Conservation (phyloP, 2,329 filamentous ascomycete genomes). For the Septoria petroselini region DNA sequence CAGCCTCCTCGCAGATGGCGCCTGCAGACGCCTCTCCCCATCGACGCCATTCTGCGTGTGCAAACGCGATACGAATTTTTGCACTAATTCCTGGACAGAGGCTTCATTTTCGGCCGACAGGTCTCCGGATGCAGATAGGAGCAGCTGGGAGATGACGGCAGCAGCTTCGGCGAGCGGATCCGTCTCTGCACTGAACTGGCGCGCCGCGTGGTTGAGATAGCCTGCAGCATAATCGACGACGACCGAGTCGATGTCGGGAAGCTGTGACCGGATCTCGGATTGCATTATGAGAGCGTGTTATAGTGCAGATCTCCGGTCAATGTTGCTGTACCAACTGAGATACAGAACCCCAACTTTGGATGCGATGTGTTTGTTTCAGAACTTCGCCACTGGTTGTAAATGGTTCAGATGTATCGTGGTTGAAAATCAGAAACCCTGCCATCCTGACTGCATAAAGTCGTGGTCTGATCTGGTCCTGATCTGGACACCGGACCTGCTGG, state of each 20-base stretch:
- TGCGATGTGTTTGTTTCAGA: too few relatives aligned
- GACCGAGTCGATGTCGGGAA: slow-evolving; percentile 39
- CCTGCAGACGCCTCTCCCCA: slow-evolving; percentile 65
- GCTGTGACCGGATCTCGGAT: slow-evolving; percentile 38
- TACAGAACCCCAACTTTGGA: too few relatives aligned
- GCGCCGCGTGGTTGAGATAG: slow-evolving; percentile 90
- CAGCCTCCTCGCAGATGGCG: slow-evolving; percentile 75
- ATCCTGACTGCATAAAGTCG: not conserved
- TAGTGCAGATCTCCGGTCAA: too few relatives aligned
- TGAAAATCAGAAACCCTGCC: too few relatives aligned
- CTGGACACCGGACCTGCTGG: too few relatives aligned
- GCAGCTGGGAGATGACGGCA: slow-evolving; percentile 76
- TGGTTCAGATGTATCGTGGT: too few relatives aligned
- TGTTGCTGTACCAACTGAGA: slow-evolving; percentile 14
- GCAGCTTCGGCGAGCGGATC: slow-evolving; percentile 86
- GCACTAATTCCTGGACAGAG: slow-evolving; percentile 77
- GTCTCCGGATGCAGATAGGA: slow-evolving; percentile 89
- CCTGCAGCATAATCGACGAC: slow-evolving; percentile 58
- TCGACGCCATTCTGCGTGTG: slow-evolving; percentile 67
- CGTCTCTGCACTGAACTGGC: slow-evolving; percentile 69
- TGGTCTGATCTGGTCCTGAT: too few relatives aligned
- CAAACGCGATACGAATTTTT: slow-evolving; percentile 84
- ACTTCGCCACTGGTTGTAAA: too few relatives aligned
- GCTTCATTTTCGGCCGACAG: slow-evolving; percentile 68
- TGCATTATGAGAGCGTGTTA: slow-evolving; percentile 33